These are phyloP conservation scores for Tuctoria greenei DNA, from an alignment of 176 grass and related monocot species.

Conservation along the genomic window DNA sequence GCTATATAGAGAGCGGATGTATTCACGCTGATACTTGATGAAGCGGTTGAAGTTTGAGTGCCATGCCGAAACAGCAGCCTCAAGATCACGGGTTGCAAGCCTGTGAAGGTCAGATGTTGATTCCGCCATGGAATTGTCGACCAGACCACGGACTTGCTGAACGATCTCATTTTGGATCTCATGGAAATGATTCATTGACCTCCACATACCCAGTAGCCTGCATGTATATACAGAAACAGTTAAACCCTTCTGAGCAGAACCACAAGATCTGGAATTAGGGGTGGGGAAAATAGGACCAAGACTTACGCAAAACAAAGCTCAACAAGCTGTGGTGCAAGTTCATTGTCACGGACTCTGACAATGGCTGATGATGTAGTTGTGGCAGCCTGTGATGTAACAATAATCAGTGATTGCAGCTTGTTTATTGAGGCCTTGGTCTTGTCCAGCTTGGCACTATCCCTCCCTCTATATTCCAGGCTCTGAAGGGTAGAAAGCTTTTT, in stretches of 20 bases:
- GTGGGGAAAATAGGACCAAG: background rate
- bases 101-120: constrained; percentile 90
- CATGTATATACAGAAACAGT: constrained; percentile 33
- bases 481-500: constrained; percentile 95
- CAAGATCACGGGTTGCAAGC: constrained; percentile 84
- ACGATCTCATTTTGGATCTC: constrained; percentile 87
- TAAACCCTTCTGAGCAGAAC: constrained; percentile 13
- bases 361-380: constrained; percentile 94
- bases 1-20: constrained; percentile 74
- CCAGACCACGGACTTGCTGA: constrained; percentile 88
- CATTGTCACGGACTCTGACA: constrained; percentile 81
- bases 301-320: constrained; percentile 90
- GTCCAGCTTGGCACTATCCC: constrained; percentile 81
- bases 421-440: constrained; percentile 97
- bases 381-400: constrained; percentile 90
- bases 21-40: constrained; percentile 83
- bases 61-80: constrained; percentile 85
- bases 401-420: constrained; percentile 89
- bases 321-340: constrained; percentile 97
- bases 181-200: constrained; percentile 90
- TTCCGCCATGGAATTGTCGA: constrained; percentile 68
- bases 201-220: constrained; percentile 96
- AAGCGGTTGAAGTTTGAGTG: constrained; percentile 89
- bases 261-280: constrained; percentile 17
- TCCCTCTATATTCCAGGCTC: constrained; percentile 80